Base-by-base conservation (phyloP, 306 rosid genomes). In the Lathyrus aphaca region DNA sequence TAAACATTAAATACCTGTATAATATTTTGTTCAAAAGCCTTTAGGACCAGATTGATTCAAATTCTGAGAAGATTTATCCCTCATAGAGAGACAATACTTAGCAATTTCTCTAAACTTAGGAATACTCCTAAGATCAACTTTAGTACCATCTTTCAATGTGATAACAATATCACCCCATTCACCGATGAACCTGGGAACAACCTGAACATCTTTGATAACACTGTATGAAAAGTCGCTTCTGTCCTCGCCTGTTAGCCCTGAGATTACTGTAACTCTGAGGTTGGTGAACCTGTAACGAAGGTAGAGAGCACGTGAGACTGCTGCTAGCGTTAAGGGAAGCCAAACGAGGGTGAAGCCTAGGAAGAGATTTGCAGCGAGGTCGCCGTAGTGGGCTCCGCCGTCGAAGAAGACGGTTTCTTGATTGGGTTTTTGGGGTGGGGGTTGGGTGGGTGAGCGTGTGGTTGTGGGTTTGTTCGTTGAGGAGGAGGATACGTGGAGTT, bases 351-450 rank as follows among this genome's bases (percentile, higher is more conserved):
- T 93, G 83, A 90, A 90, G 1, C 96, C 96, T 3, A 93, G 89
- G 0, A 88, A 4, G 0, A 93, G 89, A 69, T 93, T 93, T 1
- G 94, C 85, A 0, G 75, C 10, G 0, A 94, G 95, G 74, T 94
- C 97, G 0, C 98, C 96, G 53, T 87, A 88, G 80, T 90, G 98
- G 29, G 96, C 91, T n/a, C 98, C 98, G 0, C 98, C 97, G 85
- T 94, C 98, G 84, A 94, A 90, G 87, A 81, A 94, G 35, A 94
- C 39, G 43, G 81, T 81, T 66, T 94, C 98, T 25, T 79, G 73
- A 15, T 76, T 17, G 71, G 84, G 84, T 13, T 23, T 82, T 75
- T 66, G 77, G 58, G 67, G 74, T 0, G 39, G 77, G 0, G 50
- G 16, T 1, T 17, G 43, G 16, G n/a, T 64, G 76, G 37, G 37